These are phyloP conservation scores for Coffea canephora DNA, from an alignment of 257 asterid genomes.

Conservation along the genomic window DNA sequence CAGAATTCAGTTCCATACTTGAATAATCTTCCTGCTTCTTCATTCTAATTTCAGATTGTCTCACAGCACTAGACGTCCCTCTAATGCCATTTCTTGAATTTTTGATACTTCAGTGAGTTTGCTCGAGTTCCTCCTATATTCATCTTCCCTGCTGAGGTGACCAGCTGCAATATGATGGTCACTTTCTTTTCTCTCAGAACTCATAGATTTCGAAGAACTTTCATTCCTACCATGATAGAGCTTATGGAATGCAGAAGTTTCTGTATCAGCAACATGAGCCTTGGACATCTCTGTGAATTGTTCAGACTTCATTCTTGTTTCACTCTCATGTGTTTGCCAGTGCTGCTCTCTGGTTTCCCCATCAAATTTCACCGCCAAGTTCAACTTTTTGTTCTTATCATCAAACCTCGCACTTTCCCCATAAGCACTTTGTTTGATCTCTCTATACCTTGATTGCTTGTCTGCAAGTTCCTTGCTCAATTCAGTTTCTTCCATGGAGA, in stretches of 20 bases:
- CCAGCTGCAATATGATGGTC: conserved; percentile 33
- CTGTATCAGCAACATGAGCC: too few species aligned
- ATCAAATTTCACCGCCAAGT: conserved; percentile 29
- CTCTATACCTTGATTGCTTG: conserved; percentile 33
- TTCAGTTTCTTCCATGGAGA: conserved; percentile 46
- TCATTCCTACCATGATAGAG: too few species aligned
- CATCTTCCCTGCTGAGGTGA: conserved; percentile 43
- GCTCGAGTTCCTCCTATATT: conserved; percentile 35
- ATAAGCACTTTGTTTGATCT: conserved; percentile 32
- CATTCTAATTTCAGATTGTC: conserved; percentile 39
- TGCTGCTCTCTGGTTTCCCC: too few species aligned
- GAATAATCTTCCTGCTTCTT: conserved; percentile 42
- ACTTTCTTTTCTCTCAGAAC: too few species aligned
- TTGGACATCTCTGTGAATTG: too few species aligned
- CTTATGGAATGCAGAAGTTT: too few species aligned
- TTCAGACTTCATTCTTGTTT: too few species aligned
- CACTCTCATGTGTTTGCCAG: too few species aligned
- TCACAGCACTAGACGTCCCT: conserved; percentile 38
- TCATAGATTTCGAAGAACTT: too few species aligned
- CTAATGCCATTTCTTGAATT: conserved; percentile 43
- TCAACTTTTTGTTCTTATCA: conserved; percentile 34
- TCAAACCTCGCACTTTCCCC: conserved; percentile 37
- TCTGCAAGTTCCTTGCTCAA: conserved; percentile 36
- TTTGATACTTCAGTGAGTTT: conserved; percentile 40
- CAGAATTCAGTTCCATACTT: conserved; percentile 23